Percentiles rank a stretch among this genome's conserved stretches.
phyloP scores from a whole-genome alignment of 1,284 basidiomycete species.

The Ceratobasidium sp. region DNA sequence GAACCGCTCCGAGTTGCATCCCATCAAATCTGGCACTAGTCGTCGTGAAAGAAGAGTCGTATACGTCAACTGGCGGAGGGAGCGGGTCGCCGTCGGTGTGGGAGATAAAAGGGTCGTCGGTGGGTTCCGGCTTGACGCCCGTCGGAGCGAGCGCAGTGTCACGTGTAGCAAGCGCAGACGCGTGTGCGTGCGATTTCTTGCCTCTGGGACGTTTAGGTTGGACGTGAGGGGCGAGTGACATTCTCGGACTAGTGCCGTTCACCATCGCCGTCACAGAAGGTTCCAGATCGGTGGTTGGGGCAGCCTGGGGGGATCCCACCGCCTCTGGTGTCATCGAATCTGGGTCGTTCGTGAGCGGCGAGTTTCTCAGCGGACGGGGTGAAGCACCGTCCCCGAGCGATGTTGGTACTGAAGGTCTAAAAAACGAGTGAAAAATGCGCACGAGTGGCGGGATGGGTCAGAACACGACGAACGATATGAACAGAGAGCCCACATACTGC shows the following conservation, averaged over 20 bases:
- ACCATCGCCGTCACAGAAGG: constrained; percentile 26
- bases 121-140: constrained; percentile 35
- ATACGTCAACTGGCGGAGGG: constrained; percentile 7
- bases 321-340: constrained; percentile 21
- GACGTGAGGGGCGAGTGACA: neutral
- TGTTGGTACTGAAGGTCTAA: constrained; percentile 24
- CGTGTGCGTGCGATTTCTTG: constrained; percentile 17
- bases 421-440: neutral
- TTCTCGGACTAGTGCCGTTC: constrained; percentile 22
- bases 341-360: constrained; percentile 28
- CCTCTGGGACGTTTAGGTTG: constrained; percentile 30
- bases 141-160: constrained; percentile 8
- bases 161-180: constrained; percentile 28
- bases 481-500: constrained; percentile 14
- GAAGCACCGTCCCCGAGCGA: constrained; percentile 17
- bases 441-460: neutral
- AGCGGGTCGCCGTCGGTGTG: constrained; percentile 10
- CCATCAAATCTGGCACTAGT: neutral
- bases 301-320: constrained; percentile 12
- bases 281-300: constrained; percentile 34
- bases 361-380: constrained; percentile 10
- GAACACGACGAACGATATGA: no score
- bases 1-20: neutral
- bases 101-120: constrained; percentile 35
- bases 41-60: neutral